These are phyloP conservation scores for Moringa oleifera DNA, from an alignment of 345 rosid genomes.

Conservation along the genomic window DNA sequence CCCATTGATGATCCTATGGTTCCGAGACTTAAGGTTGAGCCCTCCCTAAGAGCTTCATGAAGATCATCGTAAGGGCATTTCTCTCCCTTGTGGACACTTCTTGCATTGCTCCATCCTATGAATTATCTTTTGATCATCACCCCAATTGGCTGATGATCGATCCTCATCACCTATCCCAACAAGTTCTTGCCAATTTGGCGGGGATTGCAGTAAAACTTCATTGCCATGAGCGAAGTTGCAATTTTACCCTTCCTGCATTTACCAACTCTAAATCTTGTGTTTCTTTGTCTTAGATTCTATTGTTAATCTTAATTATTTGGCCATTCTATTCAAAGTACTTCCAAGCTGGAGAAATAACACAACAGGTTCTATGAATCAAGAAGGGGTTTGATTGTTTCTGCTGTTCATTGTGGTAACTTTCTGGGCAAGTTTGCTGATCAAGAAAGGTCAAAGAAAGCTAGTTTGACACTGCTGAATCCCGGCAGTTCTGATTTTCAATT, in stretches of 20 bases:
- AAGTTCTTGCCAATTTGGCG: conserved; percentile 93
- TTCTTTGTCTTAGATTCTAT: too few species aligned
- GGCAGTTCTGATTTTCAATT: too few species aligned
- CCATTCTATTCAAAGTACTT: too few species aligned
- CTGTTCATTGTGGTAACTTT: too few species aligned
- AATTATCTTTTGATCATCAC: conserved; percentile 87
- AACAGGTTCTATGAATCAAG: too few species aligned
- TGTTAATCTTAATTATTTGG: too few species aligned
- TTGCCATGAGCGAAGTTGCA: conserved; percentile 93
- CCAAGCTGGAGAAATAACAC: too few species aligned
- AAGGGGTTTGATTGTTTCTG: too few species aligned
- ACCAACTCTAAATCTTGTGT: conserved; percentile 60
- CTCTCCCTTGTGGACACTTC: conserved; percentile 85
- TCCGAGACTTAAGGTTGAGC: conserved; percentile 63
- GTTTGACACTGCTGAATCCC: too few species aligned
- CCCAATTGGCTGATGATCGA: conserved; percentile 51
- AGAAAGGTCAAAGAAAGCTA: too few species aligned
- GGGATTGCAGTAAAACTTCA: conserved; percentile 88
- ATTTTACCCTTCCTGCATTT: conserved; percentile 74
- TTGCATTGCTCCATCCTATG: conserved; percentile 93
- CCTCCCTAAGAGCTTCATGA: conserved; percentile 86
- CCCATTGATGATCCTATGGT: conserved; percentile 32
- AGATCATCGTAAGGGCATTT: conserved; percentile 96
- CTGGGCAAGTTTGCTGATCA: too few species aligned
- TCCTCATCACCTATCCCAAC: conserved; percentile 59